Base-by-base conservation (phyloP, 2,329 filamentous ascomycete species). In the Alternaria sp. region DNA sequence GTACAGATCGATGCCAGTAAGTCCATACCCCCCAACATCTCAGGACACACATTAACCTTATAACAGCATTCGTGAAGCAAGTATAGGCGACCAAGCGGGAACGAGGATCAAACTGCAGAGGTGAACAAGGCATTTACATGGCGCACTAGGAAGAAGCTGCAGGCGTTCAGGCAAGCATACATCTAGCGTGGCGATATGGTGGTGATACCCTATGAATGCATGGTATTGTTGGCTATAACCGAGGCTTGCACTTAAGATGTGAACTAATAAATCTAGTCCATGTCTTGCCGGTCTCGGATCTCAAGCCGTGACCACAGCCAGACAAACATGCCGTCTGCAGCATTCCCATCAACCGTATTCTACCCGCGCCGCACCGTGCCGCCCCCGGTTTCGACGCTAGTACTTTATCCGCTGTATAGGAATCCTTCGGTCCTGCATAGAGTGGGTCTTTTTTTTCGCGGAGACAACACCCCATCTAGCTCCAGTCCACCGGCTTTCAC, bases 1-100 rank as follows among this genome's bases (percentile, higher is more conserved):
- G 88, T 88, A 77, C 94, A 99, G 84, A 97, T 99, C 78, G 96
- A 99, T 87, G 96, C 96, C 62, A 96, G 95, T 97, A 85, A 89
- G 93, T 92, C 30, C 49, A 15, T 5, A 15, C 4, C 28, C 11
- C 36, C 2, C 43, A 15, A 17, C 15, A 4, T 26, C 4, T n/a
- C 43, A 4, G 10, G 11, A 17, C 23, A 23, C 1, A 12, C 4
- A 3, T 13, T 57, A 45, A 61, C 28, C 2, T 11, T n/a, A 7
- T 10, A 13, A 5, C 51, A 70, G 62, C 65, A 32, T 68, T 66
- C 26, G 60, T 65, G 23, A 49, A 66, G 43, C 26, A 59, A 32
- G 65, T 71, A 23, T 73, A 66, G 59, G 51, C 13, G 21, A 19
- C 17, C 25, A 13, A 8, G 21, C 32, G 9, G 21, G 15, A n/a